Conservation (phyloP, 768 basidiomycete genomes). For the Russula vinacea region DNA sequence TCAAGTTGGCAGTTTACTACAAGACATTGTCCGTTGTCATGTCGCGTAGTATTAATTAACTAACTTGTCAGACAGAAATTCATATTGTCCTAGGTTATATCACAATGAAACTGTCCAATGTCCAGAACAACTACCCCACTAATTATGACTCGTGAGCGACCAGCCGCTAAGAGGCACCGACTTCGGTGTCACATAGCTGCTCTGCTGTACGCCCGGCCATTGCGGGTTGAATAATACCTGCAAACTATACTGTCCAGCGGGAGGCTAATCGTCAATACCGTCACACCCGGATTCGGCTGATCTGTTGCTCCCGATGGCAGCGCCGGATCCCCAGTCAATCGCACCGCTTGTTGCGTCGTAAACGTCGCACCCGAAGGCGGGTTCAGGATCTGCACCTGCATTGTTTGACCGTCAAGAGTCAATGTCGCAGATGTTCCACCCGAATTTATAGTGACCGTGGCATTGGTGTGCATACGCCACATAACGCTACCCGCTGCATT, state of each 20-base stretch:
- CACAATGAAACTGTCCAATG: not conserved
- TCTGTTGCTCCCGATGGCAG: conserved; percentile 58
- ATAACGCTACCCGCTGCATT: conserved; percentile 53
- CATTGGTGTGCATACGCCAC: conserved; percentile 98
- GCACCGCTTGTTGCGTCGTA: conserved; percentile 49
- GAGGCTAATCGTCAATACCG: conserved; percentile 68
- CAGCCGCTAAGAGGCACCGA: conserved; percentile 70
- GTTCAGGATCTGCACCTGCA: conserved; percentile 64
- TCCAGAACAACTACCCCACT: conserved; percentile 18
- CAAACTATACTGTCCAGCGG: conserved; percentile 69
- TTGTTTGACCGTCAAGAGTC: conserved; percentile 61
- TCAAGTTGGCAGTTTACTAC: not conserved
- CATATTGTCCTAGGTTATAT: not conserved
- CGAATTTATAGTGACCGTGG: conserved; percentile 57
- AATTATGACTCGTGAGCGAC: conserved; percentile 77
- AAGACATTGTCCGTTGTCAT: not conserved
- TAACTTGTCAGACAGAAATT: not conserved
- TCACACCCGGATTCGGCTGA: conserved; percentile 74
- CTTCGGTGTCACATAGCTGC: conserved; percentile 63
- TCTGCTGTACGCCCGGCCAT: conserved; percentile 67
- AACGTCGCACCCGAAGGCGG: conserved; percentile 66
- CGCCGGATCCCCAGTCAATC: conserved; percentile 59
- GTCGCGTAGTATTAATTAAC: not conserved
- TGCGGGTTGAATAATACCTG: conserved; percentile 94
- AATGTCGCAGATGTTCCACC: conserved; percentile 71